Evolutionary conservation across 441 rosid species (phyloP).

Genomic region (Adansonia rubrostipa): DNA sequence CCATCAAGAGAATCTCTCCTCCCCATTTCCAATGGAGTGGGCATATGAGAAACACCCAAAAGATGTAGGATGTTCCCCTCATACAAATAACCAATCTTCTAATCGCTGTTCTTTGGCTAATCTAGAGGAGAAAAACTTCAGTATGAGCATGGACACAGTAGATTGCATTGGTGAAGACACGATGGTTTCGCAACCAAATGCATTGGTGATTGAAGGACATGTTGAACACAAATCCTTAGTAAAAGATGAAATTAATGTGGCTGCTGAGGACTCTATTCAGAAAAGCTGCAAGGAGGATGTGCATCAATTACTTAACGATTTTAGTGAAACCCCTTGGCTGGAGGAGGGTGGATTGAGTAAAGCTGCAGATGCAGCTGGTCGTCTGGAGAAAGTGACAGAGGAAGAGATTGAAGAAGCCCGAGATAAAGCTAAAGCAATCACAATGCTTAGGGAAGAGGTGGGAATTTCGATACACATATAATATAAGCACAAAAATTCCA

Average conservation of each 20-base stretch:
- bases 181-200: conserved; percentile 36
- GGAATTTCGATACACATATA: conserved; percentile 21
- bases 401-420: conserved; percentile 36
- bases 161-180: conserved; percentile 39
- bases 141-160: conserved; percentile 32
- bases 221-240: conserved; percentile 32
- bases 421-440: conserved; percentile 45
- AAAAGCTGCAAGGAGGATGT: conserved; percentile 39
- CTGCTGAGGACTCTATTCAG: conserved; percentile 36
- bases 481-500: not conserved
- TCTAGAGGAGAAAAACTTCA: conserved; percentile 39
- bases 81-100: conserved; percentile 40
- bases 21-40: conserved; percentile 86
- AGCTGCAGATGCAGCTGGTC: conserved; percentile 32
- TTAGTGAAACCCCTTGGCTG: conserved; percentile 31
- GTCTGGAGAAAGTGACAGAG: conserved; percentile 36
- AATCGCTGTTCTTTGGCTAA: conserved; percentile 35
- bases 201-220: conserved; percentile 34
- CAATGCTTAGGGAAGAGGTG: conserved; percentile 72
- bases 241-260: conserved; percentile 21
- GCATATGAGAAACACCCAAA: conserved; percentile 56
- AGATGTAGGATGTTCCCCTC: conserved; percentile 43
- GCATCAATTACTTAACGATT: conserved; percentile 35
- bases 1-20: conserved; percentile 87
- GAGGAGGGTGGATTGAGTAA: conserved; percentile 39